Conservation (phyloP, 345 rosid genomes). For the Brassica cretica region DNA sequence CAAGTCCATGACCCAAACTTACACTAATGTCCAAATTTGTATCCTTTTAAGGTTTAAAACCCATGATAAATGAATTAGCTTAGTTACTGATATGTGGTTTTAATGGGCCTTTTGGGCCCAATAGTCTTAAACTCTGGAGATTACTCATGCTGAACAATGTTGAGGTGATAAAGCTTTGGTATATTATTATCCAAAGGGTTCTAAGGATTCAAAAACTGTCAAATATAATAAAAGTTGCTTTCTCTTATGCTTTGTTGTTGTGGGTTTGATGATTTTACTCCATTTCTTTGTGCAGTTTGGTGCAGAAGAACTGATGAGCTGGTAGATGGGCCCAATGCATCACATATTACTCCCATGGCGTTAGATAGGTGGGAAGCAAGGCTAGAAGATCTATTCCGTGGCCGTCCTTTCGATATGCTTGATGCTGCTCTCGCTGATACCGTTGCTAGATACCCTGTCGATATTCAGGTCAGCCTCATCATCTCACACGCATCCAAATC, state of each 20-base stretch:
- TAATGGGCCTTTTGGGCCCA: constrained; percentile 36
- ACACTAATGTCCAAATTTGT: background rate
- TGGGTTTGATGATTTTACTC: background rate
- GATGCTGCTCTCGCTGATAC: constrained; percentile 90
- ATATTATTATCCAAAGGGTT: background rate
- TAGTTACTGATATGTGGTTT: background rate
- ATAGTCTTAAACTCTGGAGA: background rate
- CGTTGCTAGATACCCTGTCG: constrained; percentile 70
- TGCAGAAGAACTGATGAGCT: constrained; percentile 81
- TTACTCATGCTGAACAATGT: background rate
- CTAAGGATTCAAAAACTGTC: background rate
- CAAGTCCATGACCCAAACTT: background rate
- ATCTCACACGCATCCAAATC: background rate
- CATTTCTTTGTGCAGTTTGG: constrained; percentile 49
- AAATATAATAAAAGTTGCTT: background rate
- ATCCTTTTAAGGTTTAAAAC: background rate
- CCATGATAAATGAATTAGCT: constrained; percentile 4
- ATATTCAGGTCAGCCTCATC: constrained; percentile 65
- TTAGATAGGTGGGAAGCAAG: constrained; percentile 88
- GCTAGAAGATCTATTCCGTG: constrained; percentile 77
- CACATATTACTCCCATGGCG: constrained; percentile 81
- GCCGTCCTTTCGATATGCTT: constrained; percentile 83
- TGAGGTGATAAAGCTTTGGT: background rate
- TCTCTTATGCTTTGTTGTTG: background rate
- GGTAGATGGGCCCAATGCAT: constrained; percentile 85